Evolutionary conservation across 2,329 filamentous ascomycete species (phyloP), one percentile per base, ranked within the genome.

Genomic region (Aspergillus pseudoviridinutans): DNA sequence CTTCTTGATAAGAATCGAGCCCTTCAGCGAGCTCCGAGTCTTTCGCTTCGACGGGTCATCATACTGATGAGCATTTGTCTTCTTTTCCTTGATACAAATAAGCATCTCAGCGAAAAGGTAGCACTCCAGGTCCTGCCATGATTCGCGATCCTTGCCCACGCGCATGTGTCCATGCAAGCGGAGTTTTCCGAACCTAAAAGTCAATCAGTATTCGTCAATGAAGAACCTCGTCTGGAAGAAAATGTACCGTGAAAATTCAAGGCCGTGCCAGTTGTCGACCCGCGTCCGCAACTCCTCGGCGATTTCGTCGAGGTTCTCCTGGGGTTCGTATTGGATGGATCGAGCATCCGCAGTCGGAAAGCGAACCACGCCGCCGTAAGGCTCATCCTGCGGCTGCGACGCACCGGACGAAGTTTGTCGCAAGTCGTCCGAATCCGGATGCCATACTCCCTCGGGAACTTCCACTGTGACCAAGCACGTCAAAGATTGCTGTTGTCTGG

Each of bases 81-180:
- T 96, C 83, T 97, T 97, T 77, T 97, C 94, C 76, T 97, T 99
- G 60, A 99, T 92, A 71, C 94, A 99, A 63, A 99, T 99, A 67
- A 99, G 88, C 94, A 99, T 99, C 78, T 99, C 94, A 4, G 89
- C 91, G 71, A 99, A 99, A 29, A 99, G 83, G 73, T 91, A 99
- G 74, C 94, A 99, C 73, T 99, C 92, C 55, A 99, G 78, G 73
- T 97, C 94, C 78, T 99, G 94, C 94, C 94, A 99, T 6, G 92
- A 92, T 63, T 93, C 83, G 64, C 92, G 92, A 74, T 99, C 94
- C 76, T 99, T 99, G 66, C 94, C 94, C 24, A 99, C 94, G 54
- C 91, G 87, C 57, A 99, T 85, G 2, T 89, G 92, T 28, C 92
- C 93, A 68, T 96, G 92, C 32, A 97, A 79, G 32, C 92, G 87